phyloP scores from a whole-genome alignment of 495 filamentous ascomycete species.

The Hypoxylon lienhwacheense region DNA sequence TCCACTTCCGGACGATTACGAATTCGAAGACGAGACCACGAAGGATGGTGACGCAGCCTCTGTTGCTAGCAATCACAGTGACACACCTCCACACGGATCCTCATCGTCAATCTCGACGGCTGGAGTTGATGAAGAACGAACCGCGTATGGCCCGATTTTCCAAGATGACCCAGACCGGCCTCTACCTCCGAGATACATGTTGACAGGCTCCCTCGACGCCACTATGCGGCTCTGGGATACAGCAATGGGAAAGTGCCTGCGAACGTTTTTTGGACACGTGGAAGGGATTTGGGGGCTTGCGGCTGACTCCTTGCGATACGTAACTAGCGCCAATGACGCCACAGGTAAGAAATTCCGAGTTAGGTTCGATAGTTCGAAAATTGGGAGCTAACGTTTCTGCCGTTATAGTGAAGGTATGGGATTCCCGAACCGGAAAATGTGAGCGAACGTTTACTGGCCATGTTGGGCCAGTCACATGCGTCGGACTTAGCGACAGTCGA shows the following conservation, averaged over 20 bases:
- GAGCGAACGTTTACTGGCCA: constrained; percentile 91
- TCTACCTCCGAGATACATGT: constrained; percentile 81
- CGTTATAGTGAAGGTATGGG: constrained; percentile 75
- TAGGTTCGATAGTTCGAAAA: neutral
- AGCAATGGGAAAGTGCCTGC: constrained; percentile 74
- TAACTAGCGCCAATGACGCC: constrained; percentile 86
- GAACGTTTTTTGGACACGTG: constrained; percentile 93
- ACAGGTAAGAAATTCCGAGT: constrained; percentile 60
- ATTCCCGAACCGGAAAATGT: constrained; percentile 85
- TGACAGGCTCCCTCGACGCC: constrained; percentile 85
- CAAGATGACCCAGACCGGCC: constrained; percentile 60
- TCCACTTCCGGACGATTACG: constrained; percentile 78
- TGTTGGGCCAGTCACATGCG: constrained; percentile 84
- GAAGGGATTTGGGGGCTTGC: constrained; percentile 96
- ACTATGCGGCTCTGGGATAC: constrained; percentile 95
- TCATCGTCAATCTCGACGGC: constrained; percentile 16
- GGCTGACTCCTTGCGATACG: constrained; percentile 85
- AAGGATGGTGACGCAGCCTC: constrained; percentile 60
- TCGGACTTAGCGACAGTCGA: constrained; percentile 82
- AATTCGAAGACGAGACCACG: constrained; percentile 72
- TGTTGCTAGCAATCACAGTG: constrained; percentile 44
- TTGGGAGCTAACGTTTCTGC: constrained; percentile 11
- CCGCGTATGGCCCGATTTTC: constrained; percentile 61
- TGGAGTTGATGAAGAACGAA: constrained; percentile 47
- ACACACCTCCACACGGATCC: constrained; percentile 34